phyloP scores from a whole-genome alignment of 2,329 filamentous ascomycete genomes.

The Pezicula radicicola region DNA sequence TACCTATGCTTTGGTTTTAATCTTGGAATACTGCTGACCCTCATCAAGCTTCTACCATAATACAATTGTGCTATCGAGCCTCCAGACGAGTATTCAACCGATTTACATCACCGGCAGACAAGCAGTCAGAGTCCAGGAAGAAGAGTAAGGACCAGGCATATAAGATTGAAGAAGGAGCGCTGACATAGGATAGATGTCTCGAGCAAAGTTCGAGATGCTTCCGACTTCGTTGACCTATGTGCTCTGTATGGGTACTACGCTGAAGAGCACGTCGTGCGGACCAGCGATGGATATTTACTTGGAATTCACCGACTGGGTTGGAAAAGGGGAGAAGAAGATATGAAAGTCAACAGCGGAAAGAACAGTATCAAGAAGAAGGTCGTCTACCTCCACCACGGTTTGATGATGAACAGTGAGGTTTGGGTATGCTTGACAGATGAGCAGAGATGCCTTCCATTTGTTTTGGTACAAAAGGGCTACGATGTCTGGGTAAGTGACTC shows the following conservation, averaged over 20 bases:
- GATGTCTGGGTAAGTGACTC: constrained; percentile 77
- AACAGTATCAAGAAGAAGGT: constrained; percentile 75
- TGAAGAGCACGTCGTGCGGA: constrained; percentile 95
- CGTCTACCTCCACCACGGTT: constrained; percentile 89
- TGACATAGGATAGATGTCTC: constrained; percentile 54
- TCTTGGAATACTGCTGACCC: constrained; percentile 4
- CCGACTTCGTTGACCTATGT: constrained; percentile 94
- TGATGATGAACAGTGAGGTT: constrained; percentile 98
- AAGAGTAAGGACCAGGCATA: constrained; percentile 58
- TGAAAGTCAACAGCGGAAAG: constrained; percentile 69
- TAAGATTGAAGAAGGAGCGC: constrained; percentile 57
- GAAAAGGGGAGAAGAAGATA: constrained; percentile 76
- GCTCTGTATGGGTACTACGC: constrained; percentile 86
- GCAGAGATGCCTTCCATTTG: constrained; percentile 82
- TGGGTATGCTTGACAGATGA: constrained; percentile 93
- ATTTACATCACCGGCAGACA: constrained; percentile 67
- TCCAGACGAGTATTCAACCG: constrained; percentile 82
- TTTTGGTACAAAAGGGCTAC: constrained; percentile 84
- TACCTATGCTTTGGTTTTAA: neutral
- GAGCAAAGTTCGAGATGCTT: constrained; percentile 75
- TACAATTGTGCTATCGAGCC: constrained; percentile 76
- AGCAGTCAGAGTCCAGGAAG: constrained; percentile 64
- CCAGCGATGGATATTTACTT: constrained; percentile 87
- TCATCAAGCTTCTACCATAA: constrained; percentile 66
- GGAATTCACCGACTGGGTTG: constrained; percentile 86